Evolutionary conservation across 2,329 filamentous ascomycete genomes (phyloP), one percentile per base, ranked within the genome.

Genomic region (Lasiodiplodia citricola): DNA sequence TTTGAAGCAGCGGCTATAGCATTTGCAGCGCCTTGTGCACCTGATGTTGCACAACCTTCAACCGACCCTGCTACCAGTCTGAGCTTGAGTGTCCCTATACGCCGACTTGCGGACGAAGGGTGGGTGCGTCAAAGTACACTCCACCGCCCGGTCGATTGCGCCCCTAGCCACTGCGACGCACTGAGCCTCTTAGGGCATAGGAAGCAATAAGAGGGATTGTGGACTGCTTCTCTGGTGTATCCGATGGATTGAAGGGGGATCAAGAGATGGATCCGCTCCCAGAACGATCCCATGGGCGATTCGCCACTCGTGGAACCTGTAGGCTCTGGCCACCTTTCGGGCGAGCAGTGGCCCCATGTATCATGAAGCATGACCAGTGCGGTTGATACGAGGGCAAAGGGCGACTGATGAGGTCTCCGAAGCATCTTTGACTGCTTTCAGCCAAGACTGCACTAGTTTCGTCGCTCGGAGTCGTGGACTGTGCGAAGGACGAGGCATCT

Each of bases 1-100:
- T 51, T 28, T 25, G 25, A 23, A 51, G 16, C 21, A n/a, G 60
- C 60, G 60, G 60, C 60, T 64, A 25, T 64, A 37, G 60, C 60
- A 47, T 38, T 50, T 64, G 44, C 60, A 51, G 60, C 47, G 60
- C 52, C 31, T 25, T 16, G 18, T 52, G 44, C 60, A 50, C 21
- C 25, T 64, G n/a, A 28, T 23, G 60, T 64, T 38, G 47, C 47
- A 52, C 60, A n/a, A 38, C 25, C 16, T 21, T 14, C 47, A 52
- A 13, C 52, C 44, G 13, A 52, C 60, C 13, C 11, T 37, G 31
- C n/a, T n/a, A 52, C 14, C 16, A 23, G 44, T 5, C 44, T 38
- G n/a, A 16, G 23, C 5, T 11, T 11, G 7, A 14, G n/a, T 16
- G 23, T 18, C 25, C 23, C 41, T 23, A 31, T 25, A 18, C 25